Evolutionary conservation across 2,329 filamentous ascomycete genomes (phyloP).

Genomic region (Microdochium trichocladiopsis): DNA sequence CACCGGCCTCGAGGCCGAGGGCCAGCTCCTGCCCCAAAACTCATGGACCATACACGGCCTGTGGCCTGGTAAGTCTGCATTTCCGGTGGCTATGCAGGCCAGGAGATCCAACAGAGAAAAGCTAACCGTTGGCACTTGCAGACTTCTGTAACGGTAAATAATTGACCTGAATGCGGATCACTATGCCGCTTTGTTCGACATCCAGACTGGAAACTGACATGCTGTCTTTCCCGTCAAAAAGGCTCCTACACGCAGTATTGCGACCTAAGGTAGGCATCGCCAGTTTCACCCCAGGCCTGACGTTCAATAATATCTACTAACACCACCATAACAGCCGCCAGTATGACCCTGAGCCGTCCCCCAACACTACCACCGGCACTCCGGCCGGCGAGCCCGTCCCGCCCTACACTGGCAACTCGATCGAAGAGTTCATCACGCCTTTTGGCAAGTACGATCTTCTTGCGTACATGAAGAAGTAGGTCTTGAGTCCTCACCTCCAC

Average conservation of each 20-base stretch:
- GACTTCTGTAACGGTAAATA: constrained; percentile 36
- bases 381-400: constrained; percentile 45
- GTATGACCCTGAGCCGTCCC: constrained; percentile 53
- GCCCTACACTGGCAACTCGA: constrained; percentile 49
- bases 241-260: constrained; percentile 62
- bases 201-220: constrained; percentile 2
- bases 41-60: constrained; percentile 55
- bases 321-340: constrained; percentile 35
- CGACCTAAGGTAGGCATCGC: constrained; percentile 35
- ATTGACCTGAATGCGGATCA: too few species aligned
- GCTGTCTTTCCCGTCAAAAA: constrained; percentile 37
- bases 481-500: constrained; percentile 1
- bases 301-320: background rate
- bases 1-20: constrained; percentile 49
- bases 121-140: constrained; percentile 2
- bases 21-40: constrained; percentile 50
- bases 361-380: constrained; percentile 56
- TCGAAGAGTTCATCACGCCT: constrained; percentile 50
- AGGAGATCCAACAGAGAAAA: background rate
- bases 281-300: background rate
- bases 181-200: background rate
- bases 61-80: constrained; percentile 35
- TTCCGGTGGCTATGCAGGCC: background rate
- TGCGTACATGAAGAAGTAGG: constrained; percentile 54
- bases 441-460: constrained; percentile 54